Conservation (phyloP, 2,329 filamentous ascomycete genomes). For the Colletotrichum sojae region DNA sequence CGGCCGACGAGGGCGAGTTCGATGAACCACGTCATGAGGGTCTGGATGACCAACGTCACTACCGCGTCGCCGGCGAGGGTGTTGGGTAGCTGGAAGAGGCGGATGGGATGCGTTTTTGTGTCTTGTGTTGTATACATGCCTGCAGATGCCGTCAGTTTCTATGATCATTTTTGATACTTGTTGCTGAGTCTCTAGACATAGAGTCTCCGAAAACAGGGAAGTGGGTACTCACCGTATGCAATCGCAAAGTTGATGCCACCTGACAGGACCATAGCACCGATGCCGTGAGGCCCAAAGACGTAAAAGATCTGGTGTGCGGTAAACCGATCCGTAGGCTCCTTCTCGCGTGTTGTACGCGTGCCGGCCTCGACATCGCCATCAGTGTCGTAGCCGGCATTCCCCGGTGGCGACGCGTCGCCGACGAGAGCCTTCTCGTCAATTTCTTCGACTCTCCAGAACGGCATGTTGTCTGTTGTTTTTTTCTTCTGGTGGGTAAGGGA, state of each 20-base stretch:
- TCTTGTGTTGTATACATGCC: constrained; percentile 63
- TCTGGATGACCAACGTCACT: constrained; percentile 66
- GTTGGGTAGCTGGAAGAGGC: constrained; percentile 65
- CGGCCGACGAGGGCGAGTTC: constrained; percentile 63
- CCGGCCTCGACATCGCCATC: constrained; percentile 15
- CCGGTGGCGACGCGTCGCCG: not conserved
- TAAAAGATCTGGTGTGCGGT: constrained; percentile 64
- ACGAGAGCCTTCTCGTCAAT: constrained; percentile 9
- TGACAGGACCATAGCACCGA: constrained; percentile 62
- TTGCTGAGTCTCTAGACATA: not conserved
- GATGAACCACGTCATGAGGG: constrained; percentile 65
- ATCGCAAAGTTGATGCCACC: constrained; percentile 67
- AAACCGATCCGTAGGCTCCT: constrained; percentile 55
- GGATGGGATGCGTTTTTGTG: constrained; percentile 54
- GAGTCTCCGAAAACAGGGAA: not conserved
- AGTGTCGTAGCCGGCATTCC: not conserved
- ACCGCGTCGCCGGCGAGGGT: constrained; percentile 65
- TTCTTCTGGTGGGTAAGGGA: too few relatives aligned
- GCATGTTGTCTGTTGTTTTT: constrained; percentile 6
- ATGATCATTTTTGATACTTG: not conserved
- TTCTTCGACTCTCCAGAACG: constrained; percentile 7
- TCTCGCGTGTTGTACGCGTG: not conserved
- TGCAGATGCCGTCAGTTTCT: constrained; percentile 43
- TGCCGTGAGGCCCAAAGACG: constrained; percentile 62
- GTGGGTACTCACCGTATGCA: constrained; percentile 59